Evolutionary conservation across 768 basidiomycete genomes (phyloP), one percentile per base, ranked within the genome.

Genomic region (Candolleomyces aberdarensis): DNA sequence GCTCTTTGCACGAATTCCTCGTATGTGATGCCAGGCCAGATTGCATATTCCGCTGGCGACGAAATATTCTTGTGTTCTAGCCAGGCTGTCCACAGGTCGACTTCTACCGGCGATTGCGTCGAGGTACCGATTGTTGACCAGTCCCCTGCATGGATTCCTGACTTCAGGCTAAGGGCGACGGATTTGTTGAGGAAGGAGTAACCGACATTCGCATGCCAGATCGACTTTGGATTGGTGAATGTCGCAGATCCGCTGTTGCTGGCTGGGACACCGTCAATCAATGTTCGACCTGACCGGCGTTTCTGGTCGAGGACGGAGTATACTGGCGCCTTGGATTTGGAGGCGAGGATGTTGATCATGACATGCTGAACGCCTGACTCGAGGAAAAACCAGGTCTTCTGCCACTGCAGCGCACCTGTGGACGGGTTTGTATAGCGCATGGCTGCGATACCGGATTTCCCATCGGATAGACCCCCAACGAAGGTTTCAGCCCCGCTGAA

Each of bases 321-420:
- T 14, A 89, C 78, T 2, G 84, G 76, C 2, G 80, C 78, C 54
- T 67, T 70, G 39, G 76, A 76, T 5, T 72, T 74, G 0, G 83
- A 82, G 20, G 76, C 67, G 48, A 89, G 70, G 62, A 74, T 75
- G 54, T 84, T 77, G 26, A 89, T 66, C 80, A 85, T 84, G 63
- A 89, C 83, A 63, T 84, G 79, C 64, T 88, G 86, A 10, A 85
- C 74, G 61, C 86, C 85, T 64, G 84, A 72, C 14, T 82, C 78
- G 39, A 90, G 75, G 80, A 88, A 90, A 74, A 91, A 89, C 85
- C 86, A 89, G 0, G 82, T 79, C 71, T 90, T 91, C 65, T 88
- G 86, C 79, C 81, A 91, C 47, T 74, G 69, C 36, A 91, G 70
- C 10, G 76, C 66, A 15, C 74, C 65, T 5, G 86, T 88, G 51